Evolutionary conservation across 2,329 filamentous ascomycete genomes (phyloP).

Genomic region (Colletotrichum shisoi): DNA sequence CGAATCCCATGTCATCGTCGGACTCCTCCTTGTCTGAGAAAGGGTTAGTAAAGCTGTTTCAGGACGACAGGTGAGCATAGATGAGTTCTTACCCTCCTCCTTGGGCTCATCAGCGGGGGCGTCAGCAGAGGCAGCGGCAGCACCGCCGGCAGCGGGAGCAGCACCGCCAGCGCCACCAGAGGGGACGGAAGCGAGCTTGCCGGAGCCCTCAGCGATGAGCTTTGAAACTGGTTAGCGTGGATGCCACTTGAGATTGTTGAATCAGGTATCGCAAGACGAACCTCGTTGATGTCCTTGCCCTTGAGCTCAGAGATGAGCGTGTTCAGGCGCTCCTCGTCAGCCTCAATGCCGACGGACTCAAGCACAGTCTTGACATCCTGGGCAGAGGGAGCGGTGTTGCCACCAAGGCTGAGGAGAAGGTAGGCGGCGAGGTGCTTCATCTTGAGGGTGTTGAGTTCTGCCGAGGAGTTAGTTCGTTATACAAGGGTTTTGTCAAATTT

Average conservation of each 20-base stretch:
- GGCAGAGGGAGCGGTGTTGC: constrained; percentile 88
- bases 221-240: constrained; percentile 50
- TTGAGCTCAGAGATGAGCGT: constrained; percentile 89
- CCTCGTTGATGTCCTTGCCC: constrained; percentile 93
- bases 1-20: constrained; percentile 60
- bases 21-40: constrained; percentile 63
- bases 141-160: constrained; percentile 71
- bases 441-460: constrained; percentile 63
- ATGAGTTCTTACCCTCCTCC: constrained; percentile 78
- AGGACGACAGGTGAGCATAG: constrained; percentile 46
- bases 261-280: constrained; percentile 55
- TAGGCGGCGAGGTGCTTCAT: constrained; percentile 99
- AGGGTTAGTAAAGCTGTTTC: constrained; percentile 44
- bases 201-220: constrained; percentile 88
- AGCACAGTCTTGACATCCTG: constrained; percentile 88
- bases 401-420: constrained; percentile 93
- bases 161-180: constrained; percentile 84
- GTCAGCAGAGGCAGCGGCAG: constrained; percentile 70
- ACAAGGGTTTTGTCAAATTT: constrained; percentile 40
- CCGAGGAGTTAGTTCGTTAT: constrained; percentile 15
- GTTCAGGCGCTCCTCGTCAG: constrained; percentile 83
- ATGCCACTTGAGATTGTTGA: background rate
- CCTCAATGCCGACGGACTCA: constrained; percentile 92
- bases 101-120: constrained; percentile 70
- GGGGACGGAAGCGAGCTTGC: constrained; percentile 97